Percentiles rank a stretch among this genome's conserved stretches.
phyloP scores from a whole-genome alignment of 345 rosid species.

The Hibiscus syriacus region DNA sequence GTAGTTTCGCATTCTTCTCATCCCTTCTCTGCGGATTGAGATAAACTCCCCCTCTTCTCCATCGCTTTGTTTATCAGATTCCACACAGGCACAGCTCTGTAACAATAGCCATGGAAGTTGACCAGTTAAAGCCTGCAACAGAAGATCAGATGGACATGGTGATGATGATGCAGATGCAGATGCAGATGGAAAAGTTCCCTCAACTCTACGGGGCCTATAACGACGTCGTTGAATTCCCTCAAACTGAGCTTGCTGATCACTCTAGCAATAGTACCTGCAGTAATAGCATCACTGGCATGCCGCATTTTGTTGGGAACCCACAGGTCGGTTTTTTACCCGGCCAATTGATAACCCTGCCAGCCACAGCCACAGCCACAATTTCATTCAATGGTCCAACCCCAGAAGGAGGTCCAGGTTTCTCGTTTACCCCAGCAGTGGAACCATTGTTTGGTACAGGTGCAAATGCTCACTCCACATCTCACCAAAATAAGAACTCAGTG shows the following conservation, averaged over 20 bases:
- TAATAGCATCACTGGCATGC: not conserved
- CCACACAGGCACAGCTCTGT: not conserved
- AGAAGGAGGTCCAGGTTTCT: not conserved
- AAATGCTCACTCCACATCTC: conserved; percentile 12
- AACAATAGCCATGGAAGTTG: conserved; percentile 30
- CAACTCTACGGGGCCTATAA: conserved; percentile 18
- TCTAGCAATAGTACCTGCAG: not conserved
- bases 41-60: conserved; percentile 30
- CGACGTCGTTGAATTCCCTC: conserved; percentile 12
- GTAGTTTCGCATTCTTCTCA: too few species aligned
- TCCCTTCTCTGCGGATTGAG: conserved; percentile 31
- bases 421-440: conserved; percentile 11
- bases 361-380: not conserved
- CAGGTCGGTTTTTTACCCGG: not conserved
- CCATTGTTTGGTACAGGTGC: not conserved
- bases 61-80: conserved; percentile 31
- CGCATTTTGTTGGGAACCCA: conserved; percentile 20
- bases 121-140: conserved; percentile 25
- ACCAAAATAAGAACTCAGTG: conserved; percentile 39
- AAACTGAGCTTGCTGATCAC: conserved; percentile 14
- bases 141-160: conserved; percentile 28
- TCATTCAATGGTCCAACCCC: conserved; percentile 13
- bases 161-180: conserved; percentile 26
- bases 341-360: conserved; percentile 2
- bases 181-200: conserved; percentile 31